Base-by-base conservation (phyloP, 139 green algal species). In the Chlorella sp. region DNA sequence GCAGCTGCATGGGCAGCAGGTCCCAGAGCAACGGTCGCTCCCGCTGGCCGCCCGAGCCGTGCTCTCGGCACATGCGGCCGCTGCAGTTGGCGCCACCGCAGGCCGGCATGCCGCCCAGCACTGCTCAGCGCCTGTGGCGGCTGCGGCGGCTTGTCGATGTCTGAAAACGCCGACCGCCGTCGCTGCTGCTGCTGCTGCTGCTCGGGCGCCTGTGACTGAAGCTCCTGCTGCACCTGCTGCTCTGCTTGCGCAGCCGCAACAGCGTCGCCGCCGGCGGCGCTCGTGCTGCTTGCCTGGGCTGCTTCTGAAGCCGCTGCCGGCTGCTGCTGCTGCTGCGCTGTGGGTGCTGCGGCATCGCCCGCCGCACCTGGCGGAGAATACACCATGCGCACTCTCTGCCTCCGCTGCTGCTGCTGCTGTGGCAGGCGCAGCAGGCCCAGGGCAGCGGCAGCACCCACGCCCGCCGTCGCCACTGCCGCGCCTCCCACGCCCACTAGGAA, bases 401-500 rank as follows among this genome's bases (percentile, higher is more conserved):
- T 20, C 51, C 44, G 44, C 44, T 55, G 15, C 81, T 26, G 55
- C 69, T 30, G 55, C 69, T 73, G 56, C 56, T 64, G 69, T n/a
- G 26, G 30, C 5, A 6, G 28, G 11, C 63, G 39, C 41, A 63
- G 41, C 32, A 34, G 36, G 0, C 41, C 51, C 23, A n/a, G 51
- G 7, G 41, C 36, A 5, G 38, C 18, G 12, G 51, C 51, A 21
- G 51, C 51, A 60, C 51, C 55, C 47, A 74, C 25, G 23, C 4
- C 69, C 12, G 56, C 69, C 34, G 39, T 38, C 1, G 44, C 81
- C 6, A 11, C 18, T 12, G 67, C 69, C 0, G 69, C 68, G 9
- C 44, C 85, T 6, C n/a, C 55, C 15, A 68, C 7, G 25, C 56
- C 85, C n/a, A 74, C 41, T 15, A 84, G 57, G 68, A 87, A 72